These are phyloP conservation scores for Schizophyllum amplum DNA, from an alignment of 1,284 basidiomycete genomes.

Conservation along the genomic window DNA sequence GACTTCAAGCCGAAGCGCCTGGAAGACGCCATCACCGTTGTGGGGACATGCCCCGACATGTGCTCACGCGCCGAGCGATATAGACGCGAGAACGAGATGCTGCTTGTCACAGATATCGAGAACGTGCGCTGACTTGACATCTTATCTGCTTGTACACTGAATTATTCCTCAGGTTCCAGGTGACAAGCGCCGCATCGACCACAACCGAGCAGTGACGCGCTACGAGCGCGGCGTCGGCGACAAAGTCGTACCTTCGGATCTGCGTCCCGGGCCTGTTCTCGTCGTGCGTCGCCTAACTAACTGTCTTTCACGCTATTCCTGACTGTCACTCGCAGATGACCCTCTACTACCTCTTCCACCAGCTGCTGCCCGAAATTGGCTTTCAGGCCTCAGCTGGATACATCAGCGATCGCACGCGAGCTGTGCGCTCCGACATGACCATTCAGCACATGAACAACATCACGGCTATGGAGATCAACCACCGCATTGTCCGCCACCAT, in stretches of 20 bases:
- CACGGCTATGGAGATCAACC: conserved; percentile 84
- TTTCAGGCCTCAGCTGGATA: conserved; percentile 76
- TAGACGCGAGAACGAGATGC: conserved; percentile 84
- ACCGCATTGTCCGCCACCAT: conserved; percentile 91
- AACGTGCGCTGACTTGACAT: conserved; percentile 44
- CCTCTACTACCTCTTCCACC: conserved; percentile 87
- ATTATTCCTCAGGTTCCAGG: conserved; percentile 51
- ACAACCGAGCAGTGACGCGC: conserved; percentile 84
- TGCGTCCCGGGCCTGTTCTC: conserved; percentile 82
- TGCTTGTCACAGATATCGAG: conserved; percentile 78
- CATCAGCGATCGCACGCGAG: conserved; percentile 87
- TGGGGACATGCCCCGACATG: conserved; percentile 91
- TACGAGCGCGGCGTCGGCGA: conserved; percentile 95
- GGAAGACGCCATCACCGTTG: conserved; percentile 82
- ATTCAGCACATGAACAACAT: conserved; percentile 81
- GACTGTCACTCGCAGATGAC: conserved; percentile 49
- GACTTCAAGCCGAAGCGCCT: conserved; percentile 72
- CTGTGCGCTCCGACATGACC: conserved; percentile 91
- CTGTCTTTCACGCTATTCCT: conserved; percentile 1
- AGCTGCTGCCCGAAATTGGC: conserved; percentile 62
- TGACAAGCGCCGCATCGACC: conserved; percentile 69
- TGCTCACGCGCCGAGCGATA: conserved; percentile 92
- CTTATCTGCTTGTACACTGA: conserved; percentile 25
- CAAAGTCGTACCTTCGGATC: conserved; percentile 85
- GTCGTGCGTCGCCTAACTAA: conserved; percentile 54